A percentile compares a stretch with the other conserved stretches of the same genome.
These are phyloP conservation scores for Parietichytrium sp. DNA, from an alignment of 108 stramenopile genomes.

Conservation along the genomic window DNA sequence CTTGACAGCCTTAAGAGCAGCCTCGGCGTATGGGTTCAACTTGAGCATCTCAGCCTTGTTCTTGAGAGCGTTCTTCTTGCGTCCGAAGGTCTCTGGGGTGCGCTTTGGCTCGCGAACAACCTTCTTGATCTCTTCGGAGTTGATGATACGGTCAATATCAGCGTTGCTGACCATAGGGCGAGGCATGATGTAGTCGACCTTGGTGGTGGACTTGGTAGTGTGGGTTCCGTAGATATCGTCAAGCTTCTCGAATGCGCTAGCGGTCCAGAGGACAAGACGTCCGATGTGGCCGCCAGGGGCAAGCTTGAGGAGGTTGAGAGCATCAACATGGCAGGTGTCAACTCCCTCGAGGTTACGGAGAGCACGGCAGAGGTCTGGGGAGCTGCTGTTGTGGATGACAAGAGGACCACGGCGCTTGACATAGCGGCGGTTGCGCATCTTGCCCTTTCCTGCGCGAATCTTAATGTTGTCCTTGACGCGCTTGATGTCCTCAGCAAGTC, in stretches of 20 bases:
- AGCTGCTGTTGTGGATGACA: constrained; percentile 72
- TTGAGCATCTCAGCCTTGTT: constrained; percentile 78
- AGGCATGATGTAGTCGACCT: constrained; percentile 68
- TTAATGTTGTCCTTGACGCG: constrained; percentile 90
- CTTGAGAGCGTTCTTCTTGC: constrained; percentile 89
- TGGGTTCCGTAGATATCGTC: constrained; percentile 87
- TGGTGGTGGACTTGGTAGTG: constrained; percentile 67
- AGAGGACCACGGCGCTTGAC: constrained; percentile 92
- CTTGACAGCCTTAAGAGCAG: constrained; percentile 64
- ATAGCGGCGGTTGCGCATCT: constrained; percentile 96
- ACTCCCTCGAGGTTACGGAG: constrained; percentile 97
- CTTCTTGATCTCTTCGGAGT: constrained; percentile 94
- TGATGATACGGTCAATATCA: constrained; percentile 95
- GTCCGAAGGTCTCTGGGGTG: constrained; percentile 64
- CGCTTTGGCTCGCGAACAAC: constrained; percentile 78
- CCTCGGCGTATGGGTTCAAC: constrained; percentile 90
- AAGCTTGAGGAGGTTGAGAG: constrained; percentile 90
- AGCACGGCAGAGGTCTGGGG: constrained; percentile 75
- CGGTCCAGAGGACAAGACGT: constrained; percentile 95
- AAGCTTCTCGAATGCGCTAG: constrained; percentile 89
- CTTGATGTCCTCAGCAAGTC: constrained; percentile 89
- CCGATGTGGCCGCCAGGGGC: constrained; percentile 99
- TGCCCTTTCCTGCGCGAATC: constrained; percentile 96
- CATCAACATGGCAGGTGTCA: constrained; percentile 88
- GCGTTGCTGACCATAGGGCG: constrained; percentile 89